These are phyloP conservation scores for Populus ilicifolia DNA, from an alignment of 345 rosid species.

Conservation along the genomic window DNA sequence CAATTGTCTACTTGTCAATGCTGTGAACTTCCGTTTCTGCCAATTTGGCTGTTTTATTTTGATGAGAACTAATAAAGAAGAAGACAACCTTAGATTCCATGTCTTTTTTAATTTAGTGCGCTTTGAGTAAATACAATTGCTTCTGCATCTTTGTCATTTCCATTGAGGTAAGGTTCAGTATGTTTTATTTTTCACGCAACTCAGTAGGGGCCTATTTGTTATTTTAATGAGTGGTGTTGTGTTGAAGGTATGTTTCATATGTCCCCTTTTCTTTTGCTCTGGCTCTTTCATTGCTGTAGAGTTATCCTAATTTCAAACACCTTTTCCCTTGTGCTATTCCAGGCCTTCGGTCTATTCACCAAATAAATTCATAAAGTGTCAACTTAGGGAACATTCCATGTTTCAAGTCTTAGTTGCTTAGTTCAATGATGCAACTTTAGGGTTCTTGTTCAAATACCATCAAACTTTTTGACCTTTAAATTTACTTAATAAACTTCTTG, in stretches of 20 bases:
- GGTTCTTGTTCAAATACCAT: not conserved
- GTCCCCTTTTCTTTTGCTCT: not conserved
- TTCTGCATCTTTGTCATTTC: not conserved
- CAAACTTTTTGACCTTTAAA: not conserved
- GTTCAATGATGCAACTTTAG: not conserved
- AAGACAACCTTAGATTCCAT: not conserved
- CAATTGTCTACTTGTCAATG: not conserved
- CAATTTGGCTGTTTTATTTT: not conserved
- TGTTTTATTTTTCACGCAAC: not conserved
- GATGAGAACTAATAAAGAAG: not conserved
- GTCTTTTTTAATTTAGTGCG: not conserved
- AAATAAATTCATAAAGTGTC: not conserved
- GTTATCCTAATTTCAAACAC: not conserved
- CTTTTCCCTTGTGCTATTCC: not conserved
- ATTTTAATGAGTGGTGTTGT: no score
- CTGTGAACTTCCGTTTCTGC: not conserved
- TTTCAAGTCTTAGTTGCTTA: not conserved
- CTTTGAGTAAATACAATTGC: slow-evolving; percentile 1
- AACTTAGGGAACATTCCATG: not conserved
- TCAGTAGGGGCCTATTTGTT: not conserved
- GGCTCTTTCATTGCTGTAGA: not conserved
- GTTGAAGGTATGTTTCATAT: not conserved
- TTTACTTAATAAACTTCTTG: not conserved
- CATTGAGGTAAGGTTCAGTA: not conserved
- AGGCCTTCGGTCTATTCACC: not conserved